Conservation (phyloP, 352 stramenopile genomes). For the Detonula confervacea region DNA sequence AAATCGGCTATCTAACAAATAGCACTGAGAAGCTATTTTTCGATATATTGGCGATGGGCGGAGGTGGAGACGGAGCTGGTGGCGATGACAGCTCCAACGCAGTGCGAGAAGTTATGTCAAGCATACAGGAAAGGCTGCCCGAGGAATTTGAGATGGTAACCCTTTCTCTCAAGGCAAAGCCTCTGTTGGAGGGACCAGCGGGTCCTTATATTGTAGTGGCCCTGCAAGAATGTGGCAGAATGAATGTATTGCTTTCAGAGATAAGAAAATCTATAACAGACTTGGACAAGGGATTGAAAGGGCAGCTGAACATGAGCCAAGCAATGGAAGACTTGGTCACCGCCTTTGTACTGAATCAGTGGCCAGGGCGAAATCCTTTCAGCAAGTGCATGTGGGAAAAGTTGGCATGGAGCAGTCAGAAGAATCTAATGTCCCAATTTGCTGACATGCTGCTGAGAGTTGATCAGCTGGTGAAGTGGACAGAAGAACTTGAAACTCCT, state of each 20-base stretch:
- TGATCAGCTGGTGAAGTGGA: conserved; percentile 95
- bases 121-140: conserved; percentile 91
- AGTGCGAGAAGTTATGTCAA: conserved; percentile 91
- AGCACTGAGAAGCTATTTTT: conserved; percentile 95
- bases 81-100: conserved; percentile 89
- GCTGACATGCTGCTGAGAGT: conserved; percentile 91
- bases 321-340: conserved; percentile 95
- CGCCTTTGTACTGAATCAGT: conserved; percentile 88
- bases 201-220: conserved; percentile 94
- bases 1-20: conserved; percentile 97
- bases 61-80: conserved; percentile 88
- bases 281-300: conserved; percentile 93
- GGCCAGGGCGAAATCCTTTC: conserved; percentile 94
- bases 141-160: conserved; percentile 94
- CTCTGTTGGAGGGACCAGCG: conserved; percentile 90
- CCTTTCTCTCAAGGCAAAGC: conserved; percentile 95
- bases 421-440: conserved; percentile 91
- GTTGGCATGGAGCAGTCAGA: conserved; percentile 91
- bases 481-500: conserved; percentile 94
- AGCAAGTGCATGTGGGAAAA: conserved; percentile 95
- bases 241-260: conserved; percentile 94
- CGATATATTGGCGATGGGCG: conserved; percentile 92
- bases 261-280: conserved; percentile 95
- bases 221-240: conserved; percentile 95
- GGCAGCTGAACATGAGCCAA: conserved; percentile 97